Evolutionary conservation across 805 yeast species (phyloP), one percentile per base, ranked within the genome.

Genomic region (Ogataea philodendri): DNA sequence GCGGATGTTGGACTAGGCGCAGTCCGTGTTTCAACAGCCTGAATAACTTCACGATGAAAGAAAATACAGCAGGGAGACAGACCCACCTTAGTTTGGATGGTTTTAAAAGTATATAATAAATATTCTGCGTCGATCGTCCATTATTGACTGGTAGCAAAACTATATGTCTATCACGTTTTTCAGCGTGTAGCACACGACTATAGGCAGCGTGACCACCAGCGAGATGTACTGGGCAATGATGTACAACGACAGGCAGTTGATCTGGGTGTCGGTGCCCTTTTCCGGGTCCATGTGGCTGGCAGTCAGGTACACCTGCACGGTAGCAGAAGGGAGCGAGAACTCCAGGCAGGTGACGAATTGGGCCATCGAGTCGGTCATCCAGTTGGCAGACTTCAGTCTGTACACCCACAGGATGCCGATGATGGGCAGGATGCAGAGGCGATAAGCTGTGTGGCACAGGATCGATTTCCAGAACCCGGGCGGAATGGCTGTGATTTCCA

Each of bases 401-500:
- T 70, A 63, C 7, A 70, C 65, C 45, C 73, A 51, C 1, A 74
- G 70, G 3, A 72, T 70, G 0, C 81, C 81, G 26, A 74, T 62
- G 6, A 75, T 72, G 2, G 81, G 81, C 34, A 74, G 42, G 4
- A 76, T 36, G 7, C 68, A 55, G 15, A 75, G 54, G 39, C 78
- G 55, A 28, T 60, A 60, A 3, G 54, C 41, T 0, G 74, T 67
- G 14, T 72, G 60, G 42, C 62, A 59, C 14, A 72, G 41, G 2
- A 74, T 76, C 2, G 74, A 67, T 49, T 73, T 74, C 80, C 80
- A 75, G 52, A 75, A 76, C 0, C 80, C 80, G 11, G 58, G 48
- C 7, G 76, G 74, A 48, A 74, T 60, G 7, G 54, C 42, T 10
- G 60, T 65, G 13, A 76, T 61, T 39, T 70, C 66, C 41, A 76